Percentiles rank a stretch among this genome's conserved stretches.
Conservation (phyloP, 257 asterid species). For the Solanum piurae region DNA sequence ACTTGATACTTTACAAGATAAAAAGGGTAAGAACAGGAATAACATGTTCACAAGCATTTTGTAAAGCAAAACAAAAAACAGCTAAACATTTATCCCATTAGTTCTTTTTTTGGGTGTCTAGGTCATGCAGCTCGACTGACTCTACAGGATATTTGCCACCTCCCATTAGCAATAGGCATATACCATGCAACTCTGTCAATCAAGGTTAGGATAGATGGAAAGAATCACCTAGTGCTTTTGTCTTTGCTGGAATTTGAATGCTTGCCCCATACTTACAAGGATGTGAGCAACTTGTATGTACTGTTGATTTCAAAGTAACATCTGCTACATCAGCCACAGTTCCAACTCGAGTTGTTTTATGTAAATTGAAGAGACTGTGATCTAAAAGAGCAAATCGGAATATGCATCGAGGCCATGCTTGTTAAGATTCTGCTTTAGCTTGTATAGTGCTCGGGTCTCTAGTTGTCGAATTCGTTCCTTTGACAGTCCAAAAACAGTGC, state of each 20-base stretch:
- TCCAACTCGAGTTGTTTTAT: not conserved
- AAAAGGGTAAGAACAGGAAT: not conserved
- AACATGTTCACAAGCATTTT: not conserved
- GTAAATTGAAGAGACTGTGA: not conserved
- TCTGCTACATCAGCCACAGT: not conserved
- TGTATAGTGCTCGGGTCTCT: constrained; percentile 68
- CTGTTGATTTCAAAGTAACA: not conserved
- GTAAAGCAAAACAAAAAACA: not conserved
- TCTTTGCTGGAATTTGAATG: not conserved
- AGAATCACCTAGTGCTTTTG: not conserved
- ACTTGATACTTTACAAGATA: not conserved
- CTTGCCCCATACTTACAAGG: not conserved
- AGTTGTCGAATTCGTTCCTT: constrained; percentile 90
- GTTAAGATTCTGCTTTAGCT: constrained; percentile 60
- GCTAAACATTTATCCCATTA: not conserved
- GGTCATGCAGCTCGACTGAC: no score
- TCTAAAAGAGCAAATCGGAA: constrained; percentile 40
- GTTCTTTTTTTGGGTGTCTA: not conserved
- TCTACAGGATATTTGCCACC: not conserved
- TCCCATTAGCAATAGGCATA: not conserved
- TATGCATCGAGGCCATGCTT: constrained; percentile 69
- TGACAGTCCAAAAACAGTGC: constrained; percentile 54
- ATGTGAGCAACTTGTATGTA: not conserved
- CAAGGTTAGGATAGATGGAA: no score
- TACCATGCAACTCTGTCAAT: not conserved